Conservation (phyloP, 2,329 filamentous ascomycete species). For the Lecanicillium sp. region DNA sequence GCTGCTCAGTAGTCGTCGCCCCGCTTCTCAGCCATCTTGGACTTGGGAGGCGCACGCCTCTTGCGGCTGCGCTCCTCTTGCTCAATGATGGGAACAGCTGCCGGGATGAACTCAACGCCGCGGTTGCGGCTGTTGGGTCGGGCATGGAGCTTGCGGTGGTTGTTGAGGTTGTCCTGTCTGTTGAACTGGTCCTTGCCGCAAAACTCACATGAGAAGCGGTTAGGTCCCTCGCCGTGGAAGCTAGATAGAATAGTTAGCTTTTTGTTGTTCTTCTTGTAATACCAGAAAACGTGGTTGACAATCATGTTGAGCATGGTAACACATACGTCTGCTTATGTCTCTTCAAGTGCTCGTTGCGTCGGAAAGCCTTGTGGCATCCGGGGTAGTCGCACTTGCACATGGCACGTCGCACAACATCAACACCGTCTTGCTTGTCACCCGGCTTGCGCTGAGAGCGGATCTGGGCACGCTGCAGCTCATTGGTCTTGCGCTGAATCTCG, state of each 20-base stretch:
- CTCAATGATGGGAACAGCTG: slow-evolving; percentile 30
- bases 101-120: slow-evolving; percentile 31
- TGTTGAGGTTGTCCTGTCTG: slow-evolving; percentile 33
- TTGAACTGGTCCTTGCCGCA: slow-evolving; percentile 35
- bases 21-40: slow-evolving; percentile 25
- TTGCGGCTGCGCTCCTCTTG: slow-evolving; percentile 32
- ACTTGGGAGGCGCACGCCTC: slow-evolving; percentile 28
- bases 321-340: slow-evolving; percentile 46
- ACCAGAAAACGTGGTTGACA: no score
- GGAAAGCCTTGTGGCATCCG: slow-evolving; percentile 40
- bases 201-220: slow-evolving; percentile 32
- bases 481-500: slow-evolving; percentile 35
- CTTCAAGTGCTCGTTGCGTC: slow-evolving; percentile 48
- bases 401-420: slow-evolving; percentile 29
- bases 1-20: slow-evolving; percentile 18
- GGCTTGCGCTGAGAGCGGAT: slow-evolving; percentile 23
- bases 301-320: not conserved
- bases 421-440: slow-evolving; percentile 20
- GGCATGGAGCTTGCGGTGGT: slow-evolving; percentile 33
- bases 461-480: slow-evolving; percentile 35
- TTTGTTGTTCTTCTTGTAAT: not conserved
- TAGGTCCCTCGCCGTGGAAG: slow-evolving; percentile 30
- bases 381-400: slow-evolving; percentile 38
- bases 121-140: slow-evolving; percentile 30
- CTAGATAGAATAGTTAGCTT: slow-evolving; percentile 12